Base-by-base conservation (phyloP, 2,329 filamentous ascomycete species). In the Kalaharituber pfeilii region DNA sequence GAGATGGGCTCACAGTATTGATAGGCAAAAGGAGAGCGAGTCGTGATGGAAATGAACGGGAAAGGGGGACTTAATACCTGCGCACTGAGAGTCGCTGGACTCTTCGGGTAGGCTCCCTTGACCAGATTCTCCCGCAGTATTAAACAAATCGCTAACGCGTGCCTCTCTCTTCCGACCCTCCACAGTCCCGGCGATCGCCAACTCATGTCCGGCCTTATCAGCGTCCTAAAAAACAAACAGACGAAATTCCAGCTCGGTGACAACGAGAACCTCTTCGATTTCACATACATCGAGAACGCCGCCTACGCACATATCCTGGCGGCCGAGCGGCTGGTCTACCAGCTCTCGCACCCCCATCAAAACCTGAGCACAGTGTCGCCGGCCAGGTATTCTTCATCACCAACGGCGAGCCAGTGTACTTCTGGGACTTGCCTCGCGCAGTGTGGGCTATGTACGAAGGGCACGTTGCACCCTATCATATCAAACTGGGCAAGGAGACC, bases 361-460 rank as follows among this genome's bases (percentile, higher is more conserved):
- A 72, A 53, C 80, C 77, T 20, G 68, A 71, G 79, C 69, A 82
- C 86, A 58, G 70, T 75, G 75, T 88, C 50, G 84, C 88, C 66
- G 91, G 89, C 56, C 81, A 95, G 67, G 81, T 81, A 51, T 89
- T 96, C 72, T 80, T 94, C 70, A 78, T 96, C 65, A 91, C 86
- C 55, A 96, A 96, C 68, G 85, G 87, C 69, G 74, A 79, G 62
- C 89, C 89, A 4, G 74, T 93, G 20, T 89, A 89, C 67, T 93
- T 94, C 69, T 93, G 91, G 80, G 86, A 94, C 68, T 84, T 93
- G 66, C 79, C 84, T 56, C 76, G 85, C 39, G 79, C 80, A 36
- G 75, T 94, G 49, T 96, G 86, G 86, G 73, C 72, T 7, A 61
- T 71, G 25, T 50, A 50, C 26, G 69, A 70, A 25, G 69, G 67